phyloP scores from a whole-genome alignment of 2,329 filamentous ascomycete genomes.

The Tolypocladium amazonense region DNA sequence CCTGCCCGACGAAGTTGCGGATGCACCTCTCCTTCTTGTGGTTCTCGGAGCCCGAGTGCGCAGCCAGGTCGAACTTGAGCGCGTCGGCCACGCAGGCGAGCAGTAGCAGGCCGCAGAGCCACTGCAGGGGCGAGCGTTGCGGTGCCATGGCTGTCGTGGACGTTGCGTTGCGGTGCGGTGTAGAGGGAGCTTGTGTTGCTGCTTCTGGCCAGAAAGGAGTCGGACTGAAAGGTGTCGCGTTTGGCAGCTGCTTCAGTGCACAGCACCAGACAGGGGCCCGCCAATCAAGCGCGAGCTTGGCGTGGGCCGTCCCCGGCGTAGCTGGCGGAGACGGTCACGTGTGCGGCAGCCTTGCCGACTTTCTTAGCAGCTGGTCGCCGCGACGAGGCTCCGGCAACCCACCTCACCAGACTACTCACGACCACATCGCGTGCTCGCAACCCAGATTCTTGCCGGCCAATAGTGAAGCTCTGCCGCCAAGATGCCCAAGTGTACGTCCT shows the following conservation, averaged over 20 bases:
- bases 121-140: conserved; percentile 42
- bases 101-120: conserved; percentile 47
- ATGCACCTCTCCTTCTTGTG: conserved; percentile 78
- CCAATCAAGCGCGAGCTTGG: neutral
- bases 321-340: neutral
- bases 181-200: neutral
- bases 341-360: neutral
- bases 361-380: neutral
- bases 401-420: neutral
- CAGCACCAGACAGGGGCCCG: neutral
- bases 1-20: conserved; percentile 86
- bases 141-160: conserved; percentile 31
- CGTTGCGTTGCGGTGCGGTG: neutral
- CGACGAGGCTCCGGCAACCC: neutral
- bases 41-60: conserved; percentile 38
- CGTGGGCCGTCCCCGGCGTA: neutral
- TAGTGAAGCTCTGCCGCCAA: conserved; percentile 23
- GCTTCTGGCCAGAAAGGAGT: conserved; percentile 6
- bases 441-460: neutral
- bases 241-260: neutral
- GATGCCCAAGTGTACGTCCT: conserved; percentile 78
- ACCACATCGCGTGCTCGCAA: neutral
- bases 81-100: conserved; percentile 48
- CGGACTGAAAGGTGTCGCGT: conserved; percentile 8
- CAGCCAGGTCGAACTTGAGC: conserved; percentile 87